Conservation (phyloP, 139 green algal genomes). For the Ettlia oleoabundans region DNA sequence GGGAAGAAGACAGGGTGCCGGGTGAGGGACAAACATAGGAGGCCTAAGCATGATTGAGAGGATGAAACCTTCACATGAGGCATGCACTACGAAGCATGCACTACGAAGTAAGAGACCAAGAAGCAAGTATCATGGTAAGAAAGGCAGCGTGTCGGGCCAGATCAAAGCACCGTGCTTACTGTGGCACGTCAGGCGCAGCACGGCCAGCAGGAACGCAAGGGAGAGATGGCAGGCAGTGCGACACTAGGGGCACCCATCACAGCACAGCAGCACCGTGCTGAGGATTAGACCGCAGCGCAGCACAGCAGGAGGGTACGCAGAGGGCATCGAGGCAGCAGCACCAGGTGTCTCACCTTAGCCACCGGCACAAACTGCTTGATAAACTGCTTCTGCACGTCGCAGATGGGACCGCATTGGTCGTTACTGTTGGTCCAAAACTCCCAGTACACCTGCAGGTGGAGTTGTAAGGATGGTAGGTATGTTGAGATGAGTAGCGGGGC, state of each 20-base stretch:
- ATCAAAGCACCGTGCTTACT: no score
- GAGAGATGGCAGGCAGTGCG: neutral
- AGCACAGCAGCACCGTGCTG: no score
- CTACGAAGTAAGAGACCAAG: no score
- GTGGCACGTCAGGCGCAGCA: no score
- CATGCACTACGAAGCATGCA: no score
- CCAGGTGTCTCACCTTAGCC: constrained; percentile 43
- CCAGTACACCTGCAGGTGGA: constrained; percentile 72
- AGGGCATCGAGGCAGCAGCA: neutral
- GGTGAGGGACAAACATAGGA: neutral
- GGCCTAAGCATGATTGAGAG: no score
- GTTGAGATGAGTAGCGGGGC: neutral
- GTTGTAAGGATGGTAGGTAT: no score
- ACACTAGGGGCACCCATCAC: no score
- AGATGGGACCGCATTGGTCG: constrained; percentile 80
- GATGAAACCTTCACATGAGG: no score
- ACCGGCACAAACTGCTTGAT: constrained; percentile 72
- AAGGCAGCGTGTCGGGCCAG: no score
- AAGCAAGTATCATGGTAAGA: neutral
- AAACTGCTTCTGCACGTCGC: constrained; percentile 82
- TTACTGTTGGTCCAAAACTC: constrained; percentile 96
- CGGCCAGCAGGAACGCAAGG: no score
- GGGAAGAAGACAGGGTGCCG: neutral
- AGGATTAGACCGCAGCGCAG: neutral
- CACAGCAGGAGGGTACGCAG: neutral